These are phyloP conservation scores for Escovopsis sp. DNA, from an alignment of 2,329 filamentous ascomycete species.

Conservation along the genomic window DNA sequence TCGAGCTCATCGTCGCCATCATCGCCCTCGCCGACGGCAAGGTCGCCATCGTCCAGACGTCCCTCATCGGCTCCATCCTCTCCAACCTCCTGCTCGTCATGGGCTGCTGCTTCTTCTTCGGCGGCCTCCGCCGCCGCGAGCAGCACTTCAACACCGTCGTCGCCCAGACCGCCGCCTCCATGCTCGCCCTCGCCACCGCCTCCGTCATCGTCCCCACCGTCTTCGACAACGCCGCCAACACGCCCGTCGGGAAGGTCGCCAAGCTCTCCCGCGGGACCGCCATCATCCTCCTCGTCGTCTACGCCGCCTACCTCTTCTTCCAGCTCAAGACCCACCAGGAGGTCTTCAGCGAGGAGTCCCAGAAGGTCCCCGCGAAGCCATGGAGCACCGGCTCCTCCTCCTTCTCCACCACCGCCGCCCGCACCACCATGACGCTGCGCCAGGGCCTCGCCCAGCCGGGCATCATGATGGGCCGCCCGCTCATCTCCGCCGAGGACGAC, in stretches of 20 bases:
- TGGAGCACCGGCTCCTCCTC: slow-evolving; percentile 18
- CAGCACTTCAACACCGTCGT: slow-evolving; percentile 89
- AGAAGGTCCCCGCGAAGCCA: slow-evolving; percentile 55
- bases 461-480: slow-evolving; percentile 22
- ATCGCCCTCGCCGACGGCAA: slow-evolving; percentile 63
- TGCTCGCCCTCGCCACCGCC: slow-evolving; percentile 65
- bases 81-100: slow-evolving; percentile 81
- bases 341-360: slow-evolving; percentile 67
- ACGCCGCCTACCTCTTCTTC: slow-evolving; percentile 74
- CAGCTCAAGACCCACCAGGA: slow-evolving; percentile 73
- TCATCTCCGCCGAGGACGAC: slow-evolving; percentile 17
- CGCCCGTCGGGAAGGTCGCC: slow-evolving; percentile 35
- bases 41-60: slow-evolving; percentile 80
- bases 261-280: slow-evolving; percentile 57
- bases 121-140: slow-evolving; percentile 61
- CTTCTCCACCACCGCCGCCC: too few relatives aligned
- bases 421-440: slow-evolving; percentile 11
- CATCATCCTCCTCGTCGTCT: slow-evolving; percentile 72
- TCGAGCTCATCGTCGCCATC: slow-evolving; percentile 78
- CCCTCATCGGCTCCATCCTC: slow-evolving; percentile 78
- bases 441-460: slow-evolving; percentile 27
- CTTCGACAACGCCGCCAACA: slow-evolving; percentile 44
- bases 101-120: slow-evolving; percentile 87
- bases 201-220: slow-evolving; percentile 83
- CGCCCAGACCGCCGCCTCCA: slow-evolving; percentile 72